Evolutionary conservation across 2,329 filamentous ascomycete species (phyloP).

Genomic region (Colletotrichum gigasporum): DNA sequence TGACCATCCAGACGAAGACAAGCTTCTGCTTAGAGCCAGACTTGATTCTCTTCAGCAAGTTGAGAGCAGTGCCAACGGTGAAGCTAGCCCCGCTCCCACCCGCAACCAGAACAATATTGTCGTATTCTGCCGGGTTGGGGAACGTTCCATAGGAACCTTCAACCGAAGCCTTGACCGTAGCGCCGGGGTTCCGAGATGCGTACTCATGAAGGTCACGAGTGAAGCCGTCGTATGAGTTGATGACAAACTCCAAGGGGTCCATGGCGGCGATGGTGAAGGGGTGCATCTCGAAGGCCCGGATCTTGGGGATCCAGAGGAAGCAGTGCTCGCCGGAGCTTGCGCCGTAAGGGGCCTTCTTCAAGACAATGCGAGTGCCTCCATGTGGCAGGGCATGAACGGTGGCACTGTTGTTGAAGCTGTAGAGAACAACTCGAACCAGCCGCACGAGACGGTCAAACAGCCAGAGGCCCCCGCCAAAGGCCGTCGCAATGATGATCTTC

Average conservation of each 20-base stretch:
- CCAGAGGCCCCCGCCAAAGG: conserved; percentile 59
- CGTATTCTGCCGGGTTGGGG: conserved; percentile 49
- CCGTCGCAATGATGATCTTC: conserved; percentile 52
- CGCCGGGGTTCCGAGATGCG: conserved; percentile 53
- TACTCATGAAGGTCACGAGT: conserved; percentile 58
- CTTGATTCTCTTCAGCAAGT: conserved; percentile 42
- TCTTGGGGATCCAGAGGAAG: conserved; percentile 70
- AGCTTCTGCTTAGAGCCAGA: conserved; percentile 38
- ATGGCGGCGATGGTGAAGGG: conserved; percentile 69
- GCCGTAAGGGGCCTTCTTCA: conserved; percentile 57
- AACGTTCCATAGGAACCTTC: conserved; percentile 65
- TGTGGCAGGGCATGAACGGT: conserved; percentile 62
- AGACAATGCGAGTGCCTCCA: conserved; percentile 63
- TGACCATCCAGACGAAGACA: conserved; percentile 52
- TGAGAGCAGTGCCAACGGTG: conserved; percentile 50
- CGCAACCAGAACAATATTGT: conserved; percentile 36
- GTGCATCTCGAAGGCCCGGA: conserved; percentile 67
- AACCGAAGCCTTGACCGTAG: conserved; percentile 54
- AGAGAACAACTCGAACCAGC: conserved; percentile 50
- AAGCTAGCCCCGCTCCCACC: conserved; percentile 69
- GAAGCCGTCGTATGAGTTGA: conserved; percentile 66
- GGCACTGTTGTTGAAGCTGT: conserved; percentile 60
- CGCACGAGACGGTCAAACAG: conserved; percentile 60
- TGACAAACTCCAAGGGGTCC: conserved; percentile 65
- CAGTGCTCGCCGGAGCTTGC: conserved; percentile 67